phyloP scores from a whole-genome alignment of 257 asterid species.

The Scutellaria barbata region DNA sequence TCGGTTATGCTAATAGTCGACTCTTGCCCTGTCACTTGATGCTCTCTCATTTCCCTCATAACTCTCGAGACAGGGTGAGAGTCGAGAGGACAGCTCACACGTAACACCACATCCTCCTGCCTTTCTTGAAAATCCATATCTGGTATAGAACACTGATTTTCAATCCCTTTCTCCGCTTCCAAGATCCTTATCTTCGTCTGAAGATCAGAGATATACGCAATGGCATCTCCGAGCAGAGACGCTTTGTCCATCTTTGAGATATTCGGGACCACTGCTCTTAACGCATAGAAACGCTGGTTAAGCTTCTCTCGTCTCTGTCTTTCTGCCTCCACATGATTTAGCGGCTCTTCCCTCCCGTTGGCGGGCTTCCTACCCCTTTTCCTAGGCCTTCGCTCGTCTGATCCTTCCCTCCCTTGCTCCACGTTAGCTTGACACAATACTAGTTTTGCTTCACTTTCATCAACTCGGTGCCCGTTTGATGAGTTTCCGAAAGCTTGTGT shows the following conservation, averaged over 20 bases:
- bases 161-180: constrained; percentile 72
- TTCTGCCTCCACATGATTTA: constrained; percentile 92
- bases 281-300: constrained; percentile 83
- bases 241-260: constrained; percentile 98
- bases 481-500: constrained; percentile 52
- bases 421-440: constrained; percentile 34
- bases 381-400: constrained; percentile 75
- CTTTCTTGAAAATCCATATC: constrained; percentile 78
- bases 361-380: constrained; percentile 92
- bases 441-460: constrained; percentile 58
- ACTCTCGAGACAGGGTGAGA: constrained; percentile 78
- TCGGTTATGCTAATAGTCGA: constrained; percentile 61
- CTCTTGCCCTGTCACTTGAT: constrained; percentile 61
- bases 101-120: constrained; percentile 64
- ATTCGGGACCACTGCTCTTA: constrained; percentile 88
- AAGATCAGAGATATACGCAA: constrained; percentile 82
- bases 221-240: constrained; percentile 85
- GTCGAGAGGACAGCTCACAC: constrained; percentile 71
- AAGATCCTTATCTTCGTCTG: constrained; percentile 68
- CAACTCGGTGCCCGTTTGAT: constrained; percentile 62
- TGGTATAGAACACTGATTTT: constrained; percentile 36
- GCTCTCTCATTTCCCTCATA: constrained; percentile 71
- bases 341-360: constrained; percentile 87
- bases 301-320: constrained; percentile 96
- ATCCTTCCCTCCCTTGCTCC: constrained; percentile 53